A percentile compares a stretch with the other conserved stretches of the same genome.
Evolutionary conservation across 192 early-diverging fungal species (phyloP).

Genomic region (Rhizophagus clarus): DNA sequence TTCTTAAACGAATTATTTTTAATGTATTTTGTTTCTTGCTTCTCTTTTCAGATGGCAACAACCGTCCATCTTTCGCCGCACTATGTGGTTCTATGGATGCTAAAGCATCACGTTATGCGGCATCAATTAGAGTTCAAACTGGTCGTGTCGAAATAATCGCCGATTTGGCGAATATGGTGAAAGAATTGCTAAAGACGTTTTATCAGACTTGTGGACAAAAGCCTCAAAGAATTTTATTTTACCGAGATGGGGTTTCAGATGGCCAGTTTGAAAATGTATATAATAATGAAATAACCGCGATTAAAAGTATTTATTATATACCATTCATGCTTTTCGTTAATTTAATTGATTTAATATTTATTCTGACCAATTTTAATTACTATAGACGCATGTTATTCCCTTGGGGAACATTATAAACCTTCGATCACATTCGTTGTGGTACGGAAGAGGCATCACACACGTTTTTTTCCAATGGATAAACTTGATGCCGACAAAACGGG

Average conservation of each 20-base stretch:
- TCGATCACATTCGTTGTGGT: constrained; percentile 81
- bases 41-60: constrained; percentile 34
- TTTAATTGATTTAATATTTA: background rate
- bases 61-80: constrained; percentile 74
- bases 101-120: constrained; percentile 62
- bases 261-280: constrained; percentile 78
- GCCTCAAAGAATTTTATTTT: constrained; percentile 79
- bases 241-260: constrained; percentile 90
- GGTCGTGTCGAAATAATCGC: constrained; percentile 73
- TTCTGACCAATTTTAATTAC: constrained; percentile 26
- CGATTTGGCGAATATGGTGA: constrained; percentile 67
- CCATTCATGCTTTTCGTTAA: background rate
- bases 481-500: constrained; percentile 68
- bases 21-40: background rate
- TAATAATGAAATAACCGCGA: constrained; percentile 68
- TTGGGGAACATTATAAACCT: constrained; percentile 75
- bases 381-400: constrained; percentile 54
- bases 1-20: constrained; percentile 13
- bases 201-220: constrained; percentile 66
- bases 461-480: constrained; percentile 78
- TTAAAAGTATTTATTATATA: constrained; percentile 36
- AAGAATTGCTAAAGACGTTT: constrained; percentile 70
- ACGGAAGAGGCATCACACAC: too few relatives aligned
- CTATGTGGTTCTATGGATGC: constrained; percentile 69
- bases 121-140: constrained; percentile 66